A percentile compares a stretch with the other conserved stretches of the same genome.
Conservation (phyloP, 2,329 filamentous ascomycete genomes). For the Cordyceps javanica region DNA sequence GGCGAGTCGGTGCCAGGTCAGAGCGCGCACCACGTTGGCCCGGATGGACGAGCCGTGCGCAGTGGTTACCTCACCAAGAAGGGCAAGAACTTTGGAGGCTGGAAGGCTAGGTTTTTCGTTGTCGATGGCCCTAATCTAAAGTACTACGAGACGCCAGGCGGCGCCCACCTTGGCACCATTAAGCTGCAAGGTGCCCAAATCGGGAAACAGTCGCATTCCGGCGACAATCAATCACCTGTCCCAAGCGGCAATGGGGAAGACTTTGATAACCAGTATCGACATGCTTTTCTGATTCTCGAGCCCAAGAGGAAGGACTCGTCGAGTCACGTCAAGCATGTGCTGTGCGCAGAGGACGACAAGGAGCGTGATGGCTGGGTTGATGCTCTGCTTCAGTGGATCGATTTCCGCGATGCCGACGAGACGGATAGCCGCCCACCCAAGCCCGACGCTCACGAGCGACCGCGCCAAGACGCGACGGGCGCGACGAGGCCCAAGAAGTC, state of each 20-base stretch:
- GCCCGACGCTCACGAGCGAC: constrained; percentile 28
- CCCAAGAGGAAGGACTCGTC: constrained; percentile 93
- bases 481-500: constrained; percentile 26
- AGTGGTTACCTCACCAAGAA: constrained; percentile 93
- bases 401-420: constrained; percentile 59
- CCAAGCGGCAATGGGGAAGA: constrained; percentile 57
- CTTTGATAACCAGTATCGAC: constrained; percentile 86
- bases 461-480: constrained; percentile 25
- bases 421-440: constrained; percentile 25
- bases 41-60: constrained; percentile 63
- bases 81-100: constrained; percentile 97
- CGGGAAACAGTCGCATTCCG: constrained; percentile 67
- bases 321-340: constrained; percentile 82
- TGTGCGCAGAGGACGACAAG: constrained; percentile 89
- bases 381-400: constrained; percentile 81
- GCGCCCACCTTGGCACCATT: constrained; percentile 86
- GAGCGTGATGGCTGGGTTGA: constrained; percentile 95
- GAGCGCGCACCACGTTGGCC: constrained; percentile 38
- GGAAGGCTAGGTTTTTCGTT: constrained; percentile 75
- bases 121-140: constrained; percentile 60
- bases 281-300: constrained; percentile 91
- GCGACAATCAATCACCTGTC: constrained; percentile 53
- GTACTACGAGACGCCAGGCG: constrained; percentile 89
- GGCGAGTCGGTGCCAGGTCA: constrained; percentile 20
- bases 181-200: constrained; percentile 89